phyloP scores from a whole-genome alignment of 371 early-diverging fungal species.

The Lichtheimia corymbifera region DNA sequence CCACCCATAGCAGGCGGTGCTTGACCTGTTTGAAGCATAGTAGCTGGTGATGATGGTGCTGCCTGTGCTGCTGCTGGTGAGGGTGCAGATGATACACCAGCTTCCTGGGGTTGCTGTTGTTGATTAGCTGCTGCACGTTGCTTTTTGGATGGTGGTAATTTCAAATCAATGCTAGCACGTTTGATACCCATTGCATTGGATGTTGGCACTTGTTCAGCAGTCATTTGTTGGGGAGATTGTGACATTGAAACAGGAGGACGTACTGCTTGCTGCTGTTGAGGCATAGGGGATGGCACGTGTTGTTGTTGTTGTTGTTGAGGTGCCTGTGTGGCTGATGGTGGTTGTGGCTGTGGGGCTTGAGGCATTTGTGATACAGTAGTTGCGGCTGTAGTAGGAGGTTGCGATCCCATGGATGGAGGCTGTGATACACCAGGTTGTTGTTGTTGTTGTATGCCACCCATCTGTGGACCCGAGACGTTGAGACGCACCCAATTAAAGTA shows the following conservation, averaged over 20 bases:
- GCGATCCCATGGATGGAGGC: slow-evolving; percentile 1
- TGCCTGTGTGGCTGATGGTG: slow-evolving; percentile 16
- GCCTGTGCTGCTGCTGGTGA: slow-evolving; percentile 34
- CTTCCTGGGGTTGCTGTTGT: background rate
- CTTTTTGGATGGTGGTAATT: slow-evolving; percentile 42
- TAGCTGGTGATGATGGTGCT: background rate
- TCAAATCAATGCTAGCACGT: slow-evolving; percentile 45
- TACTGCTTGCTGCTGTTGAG: slow-evolving; percentile 6
- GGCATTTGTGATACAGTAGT: background rate
- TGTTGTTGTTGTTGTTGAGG: slow-evolving; percentile 28
- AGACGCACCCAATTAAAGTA: slow-evolving; percentile 52
- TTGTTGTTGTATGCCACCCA: slow-evolving; percentile 11
- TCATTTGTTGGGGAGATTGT: slow-evolving; percentile 16
- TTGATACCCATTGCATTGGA: slow-evolving; percentile 24
- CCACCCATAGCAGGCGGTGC: background rate
- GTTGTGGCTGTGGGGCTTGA: slow-evolving; percentile 20
- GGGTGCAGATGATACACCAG: background rate
- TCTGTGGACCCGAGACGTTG: slow-evolving; percentile 25
- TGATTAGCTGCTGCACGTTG: slow-evolving; percentile 23
- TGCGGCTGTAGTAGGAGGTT: background rate
- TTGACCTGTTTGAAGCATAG: background rate
- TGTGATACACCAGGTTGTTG: slow-evolving; percentile 10
- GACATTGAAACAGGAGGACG: slow-evolving; percentile 7
- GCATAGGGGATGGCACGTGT: slow-evolving; percentile 7
- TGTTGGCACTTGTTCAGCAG: slow-evolving; percentile 9